Percentiles rank a stretch among this genome's conserved stretches.
These are phyloP conservation scores for Pseudocercospora cruenta DNA, from an alignment of 2,329 filamentous ascomycete species.

Conservation along the genomic window DNA sequence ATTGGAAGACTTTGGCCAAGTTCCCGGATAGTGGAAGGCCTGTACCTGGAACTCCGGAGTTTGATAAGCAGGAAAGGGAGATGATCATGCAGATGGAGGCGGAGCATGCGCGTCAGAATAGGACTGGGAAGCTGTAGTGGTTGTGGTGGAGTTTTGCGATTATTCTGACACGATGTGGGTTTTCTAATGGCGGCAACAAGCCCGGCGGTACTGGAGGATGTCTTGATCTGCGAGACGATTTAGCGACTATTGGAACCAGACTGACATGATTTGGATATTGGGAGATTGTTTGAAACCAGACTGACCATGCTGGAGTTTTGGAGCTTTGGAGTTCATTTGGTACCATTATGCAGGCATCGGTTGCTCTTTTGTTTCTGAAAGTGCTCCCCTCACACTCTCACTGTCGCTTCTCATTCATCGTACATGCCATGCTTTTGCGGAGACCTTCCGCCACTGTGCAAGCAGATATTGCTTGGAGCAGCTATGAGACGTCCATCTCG, in stretches of 20 bases:
- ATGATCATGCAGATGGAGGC: too few species aligned
- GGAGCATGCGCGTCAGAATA: too few species aligned
- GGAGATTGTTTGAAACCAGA: not conserved
- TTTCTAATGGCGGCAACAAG: too few species aligned
- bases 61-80: too few species aligned
- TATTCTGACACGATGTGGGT: too few species aligned
- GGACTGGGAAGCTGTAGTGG: too few species aligned
- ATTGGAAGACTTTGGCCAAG: not conserved
- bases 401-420: not conserved
- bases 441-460: not conserved
- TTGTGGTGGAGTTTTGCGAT: too few species aligned
- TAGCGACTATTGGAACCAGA: not conserved
- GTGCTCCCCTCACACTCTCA: not conserved
- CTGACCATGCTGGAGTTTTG: not conserved
- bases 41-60: too few species aligned
- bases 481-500: slow-evolving; percentile 43
- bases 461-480: not conserved
- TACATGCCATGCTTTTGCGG: not conserved
- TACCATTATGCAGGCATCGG: too few species aligned
- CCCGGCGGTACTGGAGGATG: too few species aligned
- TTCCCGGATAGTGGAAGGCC: too few species aligned
- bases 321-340: not conserved
- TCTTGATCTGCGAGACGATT: not conserved
- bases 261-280: not conserved
- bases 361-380: not conserved